phyloP scores from a whole-genome alignment of 2,329 filamentous ascomycete genomes.

The Cordyceps tenuipes region DNA sequence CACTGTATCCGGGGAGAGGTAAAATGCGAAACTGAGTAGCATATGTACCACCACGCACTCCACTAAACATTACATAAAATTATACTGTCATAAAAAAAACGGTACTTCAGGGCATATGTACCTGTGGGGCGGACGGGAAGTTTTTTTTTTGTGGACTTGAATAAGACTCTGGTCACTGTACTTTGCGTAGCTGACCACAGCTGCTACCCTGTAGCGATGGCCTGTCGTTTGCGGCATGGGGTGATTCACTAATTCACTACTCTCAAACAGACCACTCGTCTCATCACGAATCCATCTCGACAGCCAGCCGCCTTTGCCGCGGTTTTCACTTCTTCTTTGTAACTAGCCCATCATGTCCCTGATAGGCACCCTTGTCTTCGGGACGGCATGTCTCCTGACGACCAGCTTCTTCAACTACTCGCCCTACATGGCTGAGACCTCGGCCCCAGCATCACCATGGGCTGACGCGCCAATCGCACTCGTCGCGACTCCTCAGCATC shows the following conservation, averaged over 20 bases:
- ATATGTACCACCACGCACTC: too few species aligned
- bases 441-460: slow-evolving; percentile 32
- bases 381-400: slow-evolving; percentile 22
- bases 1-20: too few species aligned
- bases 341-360: slow-evolving; percentile 17
- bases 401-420: slow-evolving; percentile 27
- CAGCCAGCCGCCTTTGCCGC: background rate
- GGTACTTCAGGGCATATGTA: too few species aligned
- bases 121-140: too few species aligned
- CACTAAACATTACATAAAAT: too few species aligned
- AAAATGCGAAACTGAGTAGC: too few species aligned
- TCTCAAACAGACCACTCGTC: background rate
- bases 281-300: background rate
- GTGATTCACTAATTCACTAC: background rate
- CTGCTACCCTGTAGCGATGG: background rate
- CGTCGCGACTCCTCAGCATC: slow-evolving; percentile 44
- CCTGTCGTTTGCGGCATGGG: background rate
- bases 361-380: slow-evolving; percentile 19
- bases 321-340: background rate
- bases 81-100: too few species aligned
- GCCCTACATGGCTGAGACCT: slow-evolving; percentile 28
- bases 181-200: too few species aligned
- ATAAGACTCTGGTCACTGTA: too few species aligned
- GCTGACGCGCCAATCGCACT: slow-evolving; percentile 47
- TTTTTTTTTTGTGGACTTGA: too few species aligned